phyloP scores from a whole-genome alignment of 2,329 filamentous ascomycete species.

The Canariomyces notabilis region DNA sequence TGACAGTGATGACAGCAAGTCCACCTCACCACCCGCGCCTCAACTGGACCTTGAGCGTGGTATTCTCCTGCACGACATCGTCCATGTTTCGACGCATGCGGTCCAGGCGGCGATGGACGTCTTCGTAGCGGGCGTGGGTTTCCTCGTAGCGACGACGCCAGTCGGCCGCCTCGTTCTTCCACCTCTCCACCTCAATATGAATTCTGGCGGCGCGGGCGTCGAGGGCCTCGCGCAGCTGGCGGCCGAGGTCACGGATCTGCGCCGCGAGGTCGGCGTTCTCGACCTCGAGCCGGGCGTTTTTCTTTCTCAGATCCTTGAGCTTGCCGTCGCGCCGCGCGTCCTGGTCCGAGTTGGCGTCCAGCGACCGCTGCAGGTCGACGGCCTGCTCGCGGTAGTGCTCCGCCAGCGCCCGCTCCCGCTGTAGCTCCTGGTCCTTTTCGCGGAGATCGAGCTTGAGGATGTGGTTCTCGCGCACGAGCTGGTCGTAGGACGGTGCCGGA shows the following conservation, averaged over 20 bases:
- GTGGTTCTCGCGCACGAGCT: constrained; percentile 27
- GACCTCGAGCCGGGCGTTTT: constrained; percentile 33
- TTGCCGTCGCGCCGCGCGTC: constrained; percentile 31
- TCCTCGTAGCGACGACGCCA: constrained; percentile 27
- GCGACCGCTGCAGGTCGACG: constrained; percentile 31
- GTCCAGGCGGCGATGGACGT: constrained; percentile 23
- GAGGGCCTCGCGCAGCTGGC: constrained; percentile 29
- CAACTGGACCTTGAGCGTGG: constrained; percentile 26
- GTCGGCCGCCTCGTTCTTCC: constrained; percentile 29
- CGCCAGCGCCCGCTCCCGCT: constrained; percentile 32
- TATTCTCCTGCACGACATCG: constrained; percentile 27
- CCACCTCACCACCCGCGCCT: constrained; percentile 6
- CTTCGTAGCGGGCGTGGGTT: constrained; percentile 20
- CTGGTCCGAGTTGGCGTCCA: constrained; percentile 29
- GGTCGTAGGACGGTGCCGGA: constrained; percentile 22
- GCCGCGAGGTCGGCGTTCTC: constrained; percentile 34
- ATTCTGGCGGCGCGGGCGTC: constrained; percentile 18
- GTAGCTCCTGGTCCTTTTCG: constrained; percentile 32
- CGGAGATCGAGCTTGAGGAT: constrained; percentile 34
- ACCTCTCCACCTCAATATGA: constrained; percentile 28
- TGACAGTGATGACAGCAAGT: too few relatives aligned
- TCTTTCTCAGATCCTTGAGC: constrained; percentile 31
- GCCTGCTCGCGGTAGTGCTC: constrained; percentile 36
- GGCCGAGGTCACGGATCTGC: constrained; percentile 33
- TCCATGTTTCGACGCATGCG: constrained; percentile 27